phyloP scores from a whole-genome alignment of 495 filamentous ascomycete genomes.

The Lichina pygmaea region DNA sequence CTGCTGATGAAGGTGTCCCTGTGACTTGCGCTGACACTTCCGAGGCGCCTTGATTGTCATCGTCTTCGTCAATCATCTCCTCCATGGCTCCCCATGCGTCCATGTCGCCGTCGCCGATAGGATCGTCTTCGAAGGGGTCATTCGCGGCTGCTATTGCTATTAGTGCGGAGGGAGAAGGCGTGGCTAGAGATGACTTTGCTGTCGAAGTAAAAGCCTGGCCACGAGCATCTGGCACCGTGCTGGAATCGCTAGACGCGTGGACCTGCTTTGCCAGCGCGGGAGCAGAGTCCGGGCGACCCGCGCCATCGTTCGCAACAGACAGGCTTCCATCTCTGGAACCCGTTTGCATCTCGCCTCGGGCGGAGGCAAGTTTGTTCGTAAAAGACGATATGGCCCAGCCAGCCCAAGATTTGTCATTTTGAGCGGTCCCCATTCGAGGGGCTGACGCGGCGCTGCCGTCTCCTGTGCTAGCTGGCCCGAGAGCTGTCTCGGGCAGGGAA shows the following conservation, averaged over 20 bases:
- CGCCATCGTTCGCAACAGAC: neutral
- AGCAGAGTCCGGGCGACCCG: constrained; percentile 16
- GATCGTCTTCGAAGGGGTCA: neutral
- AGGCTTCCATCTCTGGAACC: constrained; percentile 10
- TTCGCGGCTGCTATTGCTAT: constrained; percentile 17
- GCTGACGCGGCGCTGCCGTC: constrained; percentile 11
- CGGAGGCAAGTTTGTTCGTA: constrained; percentile 69
- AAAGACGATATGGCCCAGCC: constrained; percentile 99
- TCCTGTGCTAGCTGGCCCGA: constrained; percentile 20
- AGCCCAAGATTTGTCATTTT: constrained; percentile 53
- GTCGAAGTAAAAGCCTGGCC: constrained; percentile 7
- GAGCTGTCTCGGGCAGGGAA: constrained; percentile 53
- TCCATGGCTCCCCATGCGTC: constrained; percentile 48
- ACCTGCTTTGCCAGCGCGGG: constrained; percentile 26
- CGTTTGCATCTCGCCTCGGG: constrained; percentile 58
- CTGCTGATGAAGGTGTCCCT: constrained; percentile 5
- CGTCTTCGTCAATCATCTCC: neutral
- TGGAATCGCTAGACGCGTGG: constrained; percentile 13
- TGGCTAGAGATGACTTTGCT: constrained; percentile 9
- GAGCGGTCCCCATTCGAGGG: constrained; percentile 51
- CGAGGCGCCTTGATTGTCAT: constrained; percentile 2
- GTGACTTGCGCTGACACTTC: no score
- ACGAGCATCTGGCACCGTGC: constrained; percentile 8
- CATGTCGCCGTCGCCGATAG: constrained; percentile 25
- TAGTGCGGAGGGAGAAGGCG: constrained; percentile 9